These are phyloP conservation scores for Paramyrothecium roridum DNA, from an alignment of 2,329 filamentous ascomycete genomes.

Conservation along the genomic window DNA sequence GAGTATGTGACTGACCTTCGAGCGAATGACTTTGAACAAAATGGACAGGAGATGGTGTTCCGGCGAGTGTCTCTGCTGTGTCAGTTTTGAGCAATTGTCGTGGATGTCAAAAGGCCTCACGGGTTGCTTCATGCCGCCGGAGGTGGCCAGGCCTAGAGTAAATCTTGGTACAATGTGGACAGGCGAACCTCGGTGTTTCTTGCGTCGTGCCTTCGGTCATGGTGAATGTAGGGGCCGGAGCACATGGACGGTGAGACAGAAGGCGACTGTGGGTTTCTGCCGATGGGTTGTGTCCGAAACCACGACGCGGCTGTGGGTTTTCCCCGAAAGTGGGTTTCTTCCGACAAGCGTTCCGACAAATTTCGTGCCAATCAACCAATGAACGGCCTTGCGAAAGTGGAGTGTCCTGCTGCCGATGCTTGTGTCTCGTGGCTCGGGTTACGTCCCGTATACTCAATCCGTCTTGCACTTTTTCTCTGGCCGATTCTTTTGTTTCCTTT, in stretches of 20 bases:
- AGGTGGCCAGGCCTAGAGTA: slow-evolving; percentile 8
- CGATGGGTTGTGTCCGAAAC: neutral
- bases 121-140: slow-evolving; percentile 7
- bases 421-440: neutral
- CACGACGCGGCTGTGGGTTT: neutral
- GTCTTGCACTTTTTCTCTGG: no score
- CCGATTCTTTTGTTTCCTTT: no score
- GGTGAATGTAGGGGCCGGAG: no score
- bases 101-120: neutral
- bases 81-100: neutral
- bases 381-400: neutral
- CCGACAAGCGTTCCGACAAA: neutral
- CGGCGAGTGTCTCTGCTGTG: neutral
- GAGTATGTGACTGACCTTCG: slow-evolving; percentile 1
- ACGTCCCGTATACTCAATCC: no score
- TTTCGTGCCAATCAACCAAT: neutral
- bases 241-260: neutral
- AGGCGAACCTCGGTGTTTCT: neutral
- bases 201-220: neutral
- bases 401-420: neutral
- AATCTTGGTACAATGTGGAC: slow-evolving; percentile 4
- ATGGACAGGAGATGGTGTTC: slow-evolving; percentile 3
- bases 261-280: neutral
- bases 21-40: slow-evolving; percentile 6
- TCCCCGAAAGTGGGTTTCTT: neutral